Base-by-base conservation (phyloP, 345 rosid genomes). In the Lenwebbia sp. region DNA sequence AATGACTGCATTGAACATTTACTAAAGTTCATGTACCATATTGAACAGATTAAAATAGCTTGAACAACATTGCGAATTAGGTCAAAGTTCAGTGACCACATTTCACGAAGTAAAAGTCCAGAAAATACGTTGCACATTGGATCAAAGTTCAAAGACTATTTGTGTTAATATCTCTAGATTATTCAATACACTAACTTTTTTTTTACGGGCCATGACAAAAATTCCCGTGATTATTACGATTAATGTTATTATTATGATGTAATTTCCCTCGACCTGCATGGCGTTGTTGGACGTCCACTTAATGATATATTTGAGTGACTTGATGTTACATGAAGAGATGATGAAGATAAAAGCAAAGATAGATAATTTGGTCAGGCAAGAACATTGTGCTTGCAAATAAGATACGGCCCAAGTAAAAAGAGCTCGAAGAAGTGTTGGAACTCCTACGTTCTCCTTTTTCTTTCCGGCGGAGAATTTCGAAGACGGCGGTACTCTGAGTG, bases 61-160 rank as follows among this genome's bases (percentile, higher is more conserved):
- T 5, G 12, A 33, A 8, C 0, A 60, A 28, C 3, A 60, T 1
- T 60, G 1, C 4, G 28, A 0, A 14, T 14, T 60, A 0, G 0
- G 75, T 8, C 11, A 30, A 65, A 65, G 10, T 65, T 14, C 4
- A 33, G 6, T 10, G 1, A 4, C 0, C 44, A 19, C 7, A 4
- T 33, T 8, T 4, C 12, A 65, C 1, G 1, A 15, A 33, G 5
- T 14, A 17, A 0, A 65, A 33, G 6, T 65, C 4, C 0, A 17
- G 0, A 5, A 10, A 19, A 0, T 0, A 33, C 5, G 5, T 65
- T 65, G 10, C 25, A 17, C 3, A 9, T 33, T 33, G 2, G 40
- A 65, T 17, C 6, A 9, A 65, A 33, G 6, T 65, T 19, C 0
- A 19, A 0, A 3, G 1, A 19, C 6, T 54, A 21, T 21, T 54